phyloP scores from a whole-genome alignment of 805 yeast species.

The Kockiozyma suomiensis region DNA sequence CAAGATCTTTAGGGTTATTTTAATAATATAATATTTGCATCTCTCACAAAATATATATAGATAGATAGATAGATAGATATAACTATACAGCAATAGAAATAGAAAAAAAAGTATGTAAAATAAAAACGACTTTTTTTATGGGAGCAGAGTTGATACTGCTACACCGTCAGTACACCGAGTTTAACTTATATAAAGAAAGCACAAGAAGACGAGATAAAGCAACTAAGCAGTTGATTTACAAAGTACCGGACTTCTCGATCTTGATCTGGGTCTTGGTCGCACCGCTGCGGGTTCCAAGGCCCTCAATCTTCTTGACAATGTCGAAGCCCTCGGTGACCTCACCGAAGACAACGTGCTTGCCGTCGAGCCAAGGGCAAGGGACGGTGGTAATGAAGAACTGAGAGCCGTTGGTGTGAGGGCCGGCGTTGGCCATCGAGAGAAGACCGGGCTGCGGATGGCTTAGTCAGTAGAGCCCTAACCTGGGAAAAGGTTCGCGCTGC shows the following conservation, averaged over 20 bases:
- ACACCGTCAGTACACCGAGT: too few species aligned
- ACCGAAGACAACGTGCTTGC: constrained; percentile 95
- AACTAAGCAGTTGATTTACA: too few species aligned
- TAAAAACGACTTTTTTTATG: too few species aligned
- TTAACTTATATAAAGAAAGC: not conserved
- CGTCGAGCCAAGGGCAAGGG: constrained; percentile 87
- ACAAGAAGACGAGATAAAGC: too few species aligned
- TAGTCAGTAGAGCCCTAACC: not conserved
- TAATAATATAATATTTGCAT: not conserved
- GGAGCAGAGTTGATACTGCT: too few species aligned
- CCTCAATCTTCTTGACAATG: constrained; percentile 81
- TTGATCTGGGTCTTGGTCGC: constrained; percentile 63
- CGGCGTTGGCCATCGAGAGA: constrained; percentile 78
- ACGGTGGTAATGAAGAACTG: constrained; percentile 96
- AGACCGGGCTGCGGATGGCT: constrained; percentile 56
- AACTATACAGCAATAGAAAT: too few species aligned
- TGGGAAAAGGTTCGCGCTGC: not conserved
- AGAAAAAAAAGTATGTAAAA: too few species aligned
- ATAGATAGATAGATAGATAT: too few species aligned
- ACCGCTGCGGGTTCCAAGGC: constrained; percentile 69
- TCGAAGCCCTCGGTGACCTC: constrained; percentile 82
- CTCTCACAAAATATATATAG: too few species aligned
- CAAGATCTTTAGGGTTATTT: not conserved
- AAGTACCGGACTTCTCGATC: constrained; percentile 49
- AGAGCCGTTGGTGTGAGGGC: constrained; percentile 75